A percentile compares a stretch with the other conserved stretches of the same genome.
These are phyloP conservation scores for Paraphoma chrysanthemicola DNA, from an alignment of 2,329 filamentous ascomycete species.

Conservation along the genomic window DNA sequence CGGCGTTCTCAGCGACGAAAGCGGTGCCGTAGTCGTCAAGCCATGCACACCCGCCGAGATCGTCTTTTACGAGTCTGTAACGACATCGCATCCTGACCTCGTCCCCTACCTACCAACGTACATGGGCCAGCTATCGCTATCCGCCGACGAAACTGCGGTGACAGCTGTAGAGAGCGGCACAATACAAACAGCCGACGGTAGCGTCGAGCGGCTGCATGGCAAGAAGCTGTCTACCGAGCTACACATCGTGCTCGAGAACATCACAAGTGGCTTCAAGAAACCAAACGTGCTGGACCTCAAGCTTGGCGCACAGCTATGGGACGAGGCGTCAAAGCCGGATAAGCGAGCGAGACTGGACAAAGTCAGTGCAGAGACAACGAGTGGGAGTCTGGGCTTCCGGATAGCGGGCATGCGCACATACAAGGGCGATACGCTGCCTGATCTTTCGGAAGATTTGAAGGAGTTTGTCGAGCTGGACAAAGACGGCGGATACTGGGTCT, in stretches of 20 bases:
- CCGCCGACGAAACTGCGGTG: constrained; percentile 23
- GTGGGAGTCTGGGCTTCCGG: constrained; percentile 65
- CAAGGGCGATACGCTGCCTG: constrained; percentile 38
- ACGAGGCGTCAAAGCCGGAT: constrained; percentile 67
- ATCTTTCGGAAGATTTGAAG: constrained; percentile 35
- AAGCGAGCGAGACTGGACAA: constrained; percentile 67
- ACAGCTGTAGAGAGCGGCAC: constrained; percentile 32
- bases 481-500: constrained; percentile 63
- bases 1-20: constrained; percentile 83
- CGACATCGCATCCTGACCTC: constrained; percentile 73
- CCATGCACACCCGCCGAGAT: constrained; percentile 88
- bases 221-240: constrained; percentile 76
- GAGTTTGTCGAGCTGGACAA: constrained; percentile 49
- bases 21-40: constrained; percentile 90
- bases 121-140: constrained; percentile 77
- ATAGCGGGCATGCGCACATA: constrained; percentile 72
- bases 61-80: constrained; percentile 81
- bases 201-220: constrained; percentile 56
- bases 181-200: constrained; percentile 33
- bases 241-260: constrained; percentile 85
- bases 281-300: constrained; percentile 96
- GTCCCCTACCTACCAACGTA: constrained; percentile 82
- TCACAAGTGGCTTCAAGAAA: constrained; percentile 77
- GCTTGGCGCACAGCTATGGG: constrained; percentile 85
- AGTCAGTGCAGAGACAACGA: constrained; percentile 66